Base-by-base conservation (phyloP, 2,329 filamentous ascomycete genomes). In the Alternaria sp. region DNA sequence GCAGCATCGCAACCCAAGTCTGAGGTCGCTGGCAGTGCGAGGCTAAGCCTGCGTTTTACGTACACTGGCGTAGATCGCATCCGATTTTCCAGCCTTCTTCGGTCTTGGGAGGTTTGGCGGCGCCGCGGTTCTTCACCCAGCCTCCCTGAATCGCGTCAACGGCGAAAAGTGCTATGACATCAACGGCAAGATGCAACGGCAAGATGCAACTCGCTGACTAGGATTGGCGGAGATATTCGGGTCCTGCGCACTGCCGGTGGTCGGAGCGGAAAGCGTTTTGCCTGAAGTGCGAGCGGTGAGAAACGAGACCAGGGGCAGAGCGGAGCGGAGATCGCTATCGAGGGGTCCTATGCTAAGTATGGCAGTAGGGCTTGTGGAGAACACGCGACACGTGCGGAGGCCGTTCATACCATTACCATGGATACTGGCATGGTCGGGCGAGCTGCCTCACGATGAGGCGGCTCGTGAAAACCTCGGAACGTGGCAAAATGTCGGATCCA, bases 261-360 rank as follows among this genome's bases (percentile, higher is more conserved):
- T 71, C 68, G 67, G 69, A 69, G 69, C 58, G 68, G 68, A 67
- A 68, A 55, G 61, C 57, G 59, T 70, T 61, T 67, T 71, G 61
- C 70, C 71, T 68, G 57, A 72, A 72, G 30, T 40, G 69, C 68
- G 59, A 66, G 70, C 70, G 71, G 70, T 70, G 68, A 71, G 62
- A 44, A 19, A 43, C 25, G 54, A 52, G 32, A 54, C 54, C 59
- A 63, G 62, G 68, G 63, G 54, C 51, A 46, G 65, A 63, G 71
- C 62, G 69, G 71, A 71, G 73, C 69, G 72, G 72, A 74, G 65
- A 69, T 68, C 50, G 56, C 50, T 50, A 49, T 57, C 57, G 54
- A 65, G 67, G 67, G 54, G 60, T 57, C 60, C 57, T 47, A 28
- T 56, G 28, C 44, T 40, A 51, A 51, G 49, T 59, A 59, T 50